Evolutionary conservation across 208 protist species (phyloP), one percentile per base, ranked within the genome.

Genomic region (Vickermania ingenoplastis): DNA sequence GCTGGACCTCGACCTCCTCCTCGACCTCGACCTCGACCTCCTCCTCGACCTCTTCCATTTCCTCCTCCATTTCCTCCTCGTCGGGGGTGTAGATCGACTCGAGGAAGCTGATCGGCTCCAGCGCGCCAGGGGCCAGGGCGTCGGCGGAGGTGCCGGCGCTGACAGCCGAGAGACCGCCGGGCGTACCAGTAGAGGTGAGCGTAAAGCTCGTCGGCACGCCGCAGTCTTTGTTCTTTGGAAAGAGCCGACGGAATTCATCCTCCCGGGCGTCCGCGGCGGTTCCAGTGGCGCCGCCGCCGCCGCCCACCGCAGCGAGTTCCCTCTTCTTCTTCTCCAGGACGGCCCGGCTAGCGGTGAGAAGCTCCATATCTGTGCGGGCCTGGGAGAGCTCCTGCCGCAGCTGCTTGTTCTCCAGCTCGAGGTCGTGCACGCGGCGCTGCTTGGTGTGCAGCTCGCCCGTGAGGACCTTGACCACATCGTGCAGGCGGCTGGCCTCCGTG

Each of bases 351-450:
- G 36, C 36, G 11, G 36, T n/a, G 36, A 45, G 36, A 17, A 45
- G 7, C 36, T 45, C 36, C 36, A 26, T 28, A 54, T 54, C 50
- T 13, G 13, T 27, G 7, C 24, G 50, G n/a, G 22, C 21, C 50
- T 54, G 21, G 11, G 50, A 17, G 11, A 59, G 45, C 52, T 69
- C 68, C 22, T 17, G 26, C 0, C 62, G 57, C 29, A 74, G 31
- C 23, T 60, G 50, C 31, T 41, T 45, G 57, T 75, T 75, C 31
- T 69, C 69, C 41, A 58, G 31, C 59, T 66, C 31, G 14, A 75
- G 41, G 21, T 65, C 57, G 48, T 69, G 53, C 45, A 75, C 59
- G 14, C 63, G 63, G 1, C 53, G 22, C 22, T 63, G 61, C 36
- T 50, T 52, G n/a, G 31, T 53, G 14, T 69, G 50, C 23, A 75